Evolutionary conservation across 768 basidiomycete genomes (phyloP).

Genomic region (Trametes cubensis): DNA sequence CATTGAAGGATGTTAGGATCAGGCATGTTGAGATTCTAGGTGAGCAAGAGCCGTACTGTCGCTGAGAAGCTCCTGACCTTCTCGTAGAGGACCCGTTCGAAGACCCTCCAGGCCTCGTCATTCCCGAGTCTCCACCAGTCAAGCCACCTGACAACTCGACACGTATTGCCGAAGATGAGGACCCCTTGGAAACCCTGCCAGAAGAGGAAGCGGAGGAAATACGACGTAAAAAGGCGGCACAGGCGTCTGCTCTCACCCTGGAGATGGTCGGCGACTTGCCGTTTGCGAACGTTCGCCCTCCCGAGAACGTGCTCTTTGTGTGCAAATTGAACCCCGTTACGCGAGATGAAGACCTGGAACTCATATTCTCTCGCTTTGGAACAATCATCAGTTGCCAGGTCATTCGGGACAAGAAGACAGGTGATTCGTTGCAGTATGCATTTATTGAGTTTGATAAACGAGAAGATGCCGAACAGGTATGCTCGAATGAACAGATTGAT

Average conservation of each 20-base stretch:
- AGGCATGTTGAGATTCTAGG: conserved; percentile 95
- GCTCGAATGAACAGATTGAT: conserved; percentile 21
- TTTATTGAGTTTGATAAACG: conserved; percentile 97
- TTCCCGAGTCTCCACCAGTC: conserved; percentile 76
- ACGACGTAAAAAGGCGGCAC: conserved; percentile 85
- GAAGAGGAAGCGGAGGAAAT: conserved; percentile 84
- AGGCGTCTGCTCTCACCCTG: conserved; percentile 90
- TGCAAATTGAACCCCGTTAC: conserved; percentile 98
- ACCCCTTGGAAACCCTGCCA: conserved; percentile 77
- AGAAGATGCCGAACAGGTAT: conserved; percentile 91
- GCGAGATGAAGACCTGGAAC: conserved; percentile 91
- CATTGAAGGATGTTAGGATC: conserved; percentile 92
- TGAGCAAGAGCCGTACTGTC: conserved; percentile 39
- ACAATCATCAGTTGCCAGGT: conserved; percentile 97
- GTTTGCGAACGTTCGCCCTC: conserved; percentile 96
- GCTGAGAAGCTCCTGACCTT: background rate
- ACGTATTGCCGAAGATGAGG: conserved; percentile 94
- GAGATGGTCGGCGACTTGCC: conserved; percentile 99
- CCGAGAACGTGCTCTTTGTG: conserved; percentile 97
- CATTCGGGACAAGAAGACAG: conserved; percentile 92
- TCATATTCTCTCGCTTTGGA: conserved; percentile 96
- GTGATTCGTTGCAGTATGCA: conserved; percentile 96
- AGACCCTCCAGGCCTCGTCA: conserved; percentile 76
- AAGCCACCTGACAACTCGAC: conserved; percentile 83
- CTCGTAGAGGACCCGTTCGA: conserved; percentile 89